These are phyloP conservation scores for Suhomyces pyralidae DNA, from an alignment of 805 yeast species.

Conservation along the genomic window DNA sequence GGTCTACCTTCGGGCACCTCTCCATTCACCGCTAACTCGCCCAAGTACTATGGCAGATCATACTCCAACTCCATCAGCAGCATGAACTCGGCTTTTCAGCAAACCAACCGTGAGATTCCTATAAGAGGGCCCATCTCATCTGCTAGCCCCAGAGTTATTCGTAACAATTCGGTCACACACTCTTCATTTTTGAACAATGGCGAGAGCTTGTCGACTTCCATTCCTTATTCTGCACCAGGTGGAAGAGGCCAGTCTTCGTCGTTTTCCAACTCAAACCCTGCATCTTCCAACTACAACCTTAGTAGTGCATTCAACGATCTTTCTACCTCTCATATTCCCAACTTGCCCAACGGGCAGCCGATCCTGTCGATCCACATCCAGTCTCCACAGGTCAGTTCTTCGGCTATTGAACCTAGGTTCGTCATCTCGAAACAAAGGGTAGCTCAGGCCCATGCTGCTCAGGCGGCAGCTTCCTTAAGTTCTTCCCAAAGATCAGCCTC, in stretches of 20 bases:
- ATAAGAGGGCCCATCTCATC: constrained; percentile 18
- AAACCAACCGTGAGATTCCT: constrained; percentile 15
- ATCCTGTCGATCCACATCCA: constrained; percentile 63
- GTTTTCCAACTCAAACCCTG: constrained; percentile 31
- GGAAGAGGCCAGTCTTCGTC: constrained; percentile 33
- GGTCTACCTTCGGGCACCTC: not conserved
- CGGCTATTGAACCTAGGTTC: constrained; percentile 79
- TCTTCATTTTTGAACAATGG: constrained; percentile 35
- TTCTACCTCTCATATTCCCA: constrained; percentile 40
- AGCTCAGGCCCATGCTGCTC: constrained; percentile 48
- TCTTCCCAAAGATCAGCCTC: constrained; percentile 39
- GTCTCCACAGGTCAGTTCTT: constrained; percentile 59
- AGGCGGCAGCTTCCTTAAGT: constrained; percentile 28
- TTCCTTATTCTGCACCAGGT: constrained; percentile 73
- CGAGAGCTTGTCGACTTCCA: constrained; percentile 53
- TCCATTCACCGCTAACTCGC: constrained; percentile 10
- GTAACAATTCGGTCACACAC: constrained; percentile 40
- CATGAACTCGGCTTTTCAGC: constrained; percentile 14
- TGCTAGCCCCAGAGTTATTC: constrained; percentile 40
- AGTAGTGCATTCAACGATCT: constrained; percentile 1
- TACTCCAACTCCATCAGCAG: constrained; percentile 12
- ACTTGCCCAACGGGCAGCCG: constrained; percentile 54
- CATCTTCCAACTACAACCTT: constrained; percentile 3
- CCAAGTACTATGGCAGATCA: constrained; percentile 9
- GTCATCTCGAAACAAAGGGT: constrained; percentile 77